A percentile compares a stretch with the other conserved stretches of the same genome.
Evolutionary conservation across 2,329 filamentous ascomycete species (phyloP).

Genomic region (Xylaria polymorpha): DNA sequence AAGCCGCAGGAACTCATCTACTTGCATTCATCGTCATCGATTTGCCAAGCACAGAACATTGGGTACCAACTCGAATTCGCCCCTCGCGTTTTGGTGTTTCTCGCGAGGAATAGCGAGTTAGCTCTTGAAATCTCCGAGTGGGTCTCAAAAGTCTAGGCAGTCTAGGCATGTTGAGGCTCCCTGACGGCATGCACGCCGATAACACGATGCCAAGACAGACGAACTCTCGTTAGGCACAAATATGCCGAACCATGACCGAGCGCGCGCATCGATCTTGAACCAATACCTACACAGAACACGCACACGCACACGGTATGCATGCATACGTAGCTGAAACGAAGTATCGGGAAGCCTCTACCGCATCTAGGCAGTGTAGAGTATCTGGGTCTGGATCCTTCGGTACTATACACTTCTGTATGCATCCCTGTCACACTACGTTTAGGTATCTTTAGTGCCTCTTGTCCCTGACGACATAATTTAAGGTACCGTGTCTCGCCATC

Average conservation of each 20-base stretch:
- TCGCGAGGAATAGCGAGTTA: conserved; percentile 23
- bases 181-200: neutral
- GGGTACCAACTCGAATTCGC: conserved; percentile 16
- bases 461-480: neutral
- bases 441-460: neutral
- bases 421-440: conserved; percentile 1
- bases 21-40: neutral
- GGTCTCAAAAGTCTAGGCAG: conserved; percentile 10
- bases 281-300: neutral
- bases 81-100: conserved; percentile 33
- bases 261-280: neutral
- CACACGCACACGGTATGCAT: neutral
- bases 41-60: conserved; percentile 14
- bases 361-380: no score
- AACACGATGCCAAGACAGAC: conserved; percentile 6
- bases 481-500: conserved; percentile 22
- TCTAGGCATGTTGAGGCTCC: conserved; percentile 18
- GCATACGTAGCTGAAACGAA: conserved; percentile 5
- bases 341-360: conserved; percentile 3
- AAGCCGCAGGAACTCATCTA: neutral
- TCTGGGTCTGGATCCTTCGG: neutral
- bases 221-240: neutral
- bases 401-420: neutral
- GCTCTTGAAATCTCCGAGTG: conserved; percentile 18
- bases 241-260: conserved; percentile 5